Evolutionary conservation across 202 grass and related monocot genomes (phyloP).

Genomic region (Musa balbisiana): DNA sequence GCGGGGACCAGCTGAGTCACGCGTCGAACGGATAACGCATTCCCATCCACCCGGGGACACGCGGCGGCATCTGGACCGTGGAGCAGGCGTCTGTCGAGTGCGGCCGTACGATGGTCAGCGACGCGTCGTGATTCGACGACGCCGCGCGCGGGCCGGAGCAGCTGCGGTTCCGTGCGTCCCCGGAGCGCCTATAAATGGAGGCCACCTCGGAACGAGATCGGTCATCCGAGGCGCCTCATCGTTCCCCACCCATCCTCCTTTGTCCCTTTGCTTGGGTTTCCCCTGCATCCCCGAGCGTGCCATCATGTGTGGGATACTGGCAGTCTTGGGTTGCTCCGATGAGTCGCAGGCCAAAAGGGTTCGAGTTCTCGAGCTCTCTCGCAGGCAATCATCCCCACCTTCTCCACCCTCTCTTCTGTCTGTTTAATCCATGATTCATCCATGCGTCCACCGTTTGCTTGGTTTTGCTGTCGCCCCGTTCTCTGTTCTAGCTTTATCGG

Average conservation of each 20-base stretch:
- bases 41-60: neutral
- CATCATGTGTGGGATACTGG: conserved; percentile 83
- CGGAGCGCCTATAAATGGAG: neutral
- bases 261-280: too few relatives aligned
- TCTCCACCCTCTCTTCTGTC: neutral
- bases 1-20: too few relatives aligned
- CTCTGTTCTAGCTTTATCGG: too few relatives aligned
- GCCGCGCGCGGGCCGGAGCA: neutral
- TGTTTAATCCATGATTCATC: neutral
- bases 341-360: conserved; percentile 74
- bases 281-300: too few relatives aligned
- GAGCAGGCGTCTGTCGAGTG: too few relatives aligned
- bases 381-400: conserved; percentile 55
- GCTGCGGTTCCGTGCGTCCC: conserved; percentile 6
- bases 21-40: too few relatives aligned
- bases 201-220: neutral
- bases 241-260: too few relatives aligned
- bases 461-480: neutral
- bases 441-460: neutral
- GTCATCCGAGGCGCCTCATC: neutral
- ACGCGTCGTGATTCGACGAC: neutral
- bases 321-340: conserved; percentile 75
- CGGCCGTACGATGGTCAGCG: too few relatives aligned
- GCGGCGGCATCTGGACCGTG: neutral
- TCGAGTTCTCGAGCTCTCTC: conserved; percentile 83